These are phyloP conservation scores for Aspergillus coremiiformis DNA, from an alignment of 495 filamentous ascomycete genomes.

Conservation along the genomic window DNA sequence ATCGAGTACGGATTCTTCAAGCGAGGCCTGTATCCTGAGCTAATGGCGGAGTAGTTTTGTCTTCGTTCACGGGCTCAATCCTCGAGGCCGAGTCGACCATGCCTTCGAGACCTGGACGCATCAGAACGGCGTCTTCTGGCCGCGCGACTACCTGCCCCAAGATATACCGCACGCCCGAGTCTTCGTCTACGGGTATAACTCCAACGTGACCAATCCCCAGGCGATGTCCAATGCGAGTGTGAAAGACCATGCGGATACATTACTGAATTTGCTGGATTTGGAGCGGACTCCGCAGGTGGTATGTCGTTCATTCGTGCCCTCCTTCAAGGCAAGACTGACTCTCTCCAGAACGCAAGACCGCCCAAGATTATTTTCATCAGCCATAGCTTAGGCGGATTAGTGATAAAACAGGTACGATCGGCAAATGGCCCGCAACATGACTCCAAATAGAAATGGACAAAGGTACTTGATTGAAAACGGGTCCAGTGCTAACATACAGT, in stretches of 20 bases:
- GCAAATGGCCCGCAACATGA: not conserved
- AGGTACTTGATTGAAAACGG: not conserved
- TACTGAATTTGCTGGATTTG: conserved; percentile 31
- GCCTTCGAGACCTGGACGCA: conserved; percentile 37
- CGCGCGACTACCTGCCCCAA: conserved; percentile 30
- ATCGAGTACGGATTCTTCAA: conserved; percentile 23
- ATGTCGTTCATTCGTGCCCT: not conserved
- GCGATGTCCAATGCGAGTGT: conserved; percentile 34
- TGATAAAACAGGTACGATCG: conserved; percentile 36
- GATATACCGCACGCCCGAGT: conserved; percentile 35
- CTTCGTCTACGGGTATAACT: conserved; percentile 40
- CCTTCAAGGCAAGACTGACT: not conserved
- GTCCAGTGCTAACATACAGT: not conserved
- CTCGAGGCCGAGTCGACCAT: conserved; percentile 31
- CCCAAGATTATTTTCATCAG: conserved; percentile 40
- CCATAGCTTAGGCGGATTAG: conserved; percentile 40
- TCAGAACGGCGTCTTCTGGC: conserved; percentile 35
- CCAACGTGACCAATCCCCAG: conserved; percentile 31
- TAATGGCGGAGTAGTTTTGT: conserved; percentile 20
- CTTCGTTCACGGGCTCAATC: conserved; percentile 36
- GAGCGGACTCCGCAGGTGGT: conserved; percentile 25
- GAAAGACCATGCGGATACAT: conserved; percentile 34
- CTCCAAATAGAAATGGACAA: not conserved
- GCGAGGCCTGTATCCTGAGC: not conserved
- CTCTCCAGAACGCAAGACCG: conserved; percentile 10